Evolutionary conservation across 306 rosid species (phyloP).

Genomic region (Dryas alaskensis): DNA sequence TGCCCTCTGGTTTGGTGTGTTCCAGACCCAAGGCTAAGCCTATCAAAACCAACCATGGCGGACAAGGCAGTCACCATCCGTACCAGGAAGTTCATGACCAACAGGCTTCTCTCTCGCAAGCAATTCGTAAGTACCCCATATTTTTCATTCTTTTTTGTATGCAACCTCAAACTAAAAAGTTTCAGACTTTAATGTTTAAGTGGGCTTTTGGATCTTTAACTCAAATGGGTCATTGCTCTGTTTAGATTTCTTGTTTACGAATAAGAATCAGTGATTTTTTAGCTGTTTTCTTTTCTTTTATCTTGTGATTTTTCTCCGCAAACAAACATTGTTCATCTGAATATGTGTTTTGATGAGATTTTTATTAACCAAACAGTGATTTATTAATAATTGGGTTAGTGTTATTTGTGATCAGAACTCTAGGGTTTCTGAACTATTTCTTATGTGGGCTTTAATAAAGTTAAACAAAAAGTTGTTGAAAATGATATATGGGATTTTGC

Average conservation of each 20-base stretch:
- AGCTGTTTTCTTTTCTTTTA: neutral
- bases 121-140: conserved; percentile 63
- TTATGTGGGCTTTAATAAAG: neutral
- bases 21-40: conserved; percentile 1
- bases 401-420: neutral
- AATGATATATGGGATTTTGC: neutral
- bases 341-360: too few species aligned
- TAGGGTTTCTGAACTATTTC: too few species aligned
- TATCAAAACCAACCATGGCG: conserved; percentile 55
- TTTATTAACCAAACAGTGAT: neutral
- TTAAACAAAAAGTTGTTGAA: neutral
- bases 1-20: conserved; percentile 12
- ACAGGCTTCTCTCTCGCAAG: conserved; percentile 85
- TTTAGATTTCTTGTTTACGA: neutral
- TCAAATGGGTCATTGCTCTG: too few species aligned
- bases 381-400: neutral
- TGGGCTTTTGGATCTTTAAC: neutral
- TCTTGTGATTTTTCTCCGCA: neutral
- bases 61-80: conserved; percentile 88
- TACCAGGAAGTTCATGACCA: conserved; percentile 89
- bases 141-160: neutral
- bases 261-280: neutral
- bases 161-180: neutral
- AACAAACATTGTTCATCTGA: too few species aligned
- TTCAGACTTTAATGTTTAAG: neutral